phyloP scores from a whole-genome alignment of 768 basidiomycete genomes.

The Rhizopogon salebrosus region DNA sequence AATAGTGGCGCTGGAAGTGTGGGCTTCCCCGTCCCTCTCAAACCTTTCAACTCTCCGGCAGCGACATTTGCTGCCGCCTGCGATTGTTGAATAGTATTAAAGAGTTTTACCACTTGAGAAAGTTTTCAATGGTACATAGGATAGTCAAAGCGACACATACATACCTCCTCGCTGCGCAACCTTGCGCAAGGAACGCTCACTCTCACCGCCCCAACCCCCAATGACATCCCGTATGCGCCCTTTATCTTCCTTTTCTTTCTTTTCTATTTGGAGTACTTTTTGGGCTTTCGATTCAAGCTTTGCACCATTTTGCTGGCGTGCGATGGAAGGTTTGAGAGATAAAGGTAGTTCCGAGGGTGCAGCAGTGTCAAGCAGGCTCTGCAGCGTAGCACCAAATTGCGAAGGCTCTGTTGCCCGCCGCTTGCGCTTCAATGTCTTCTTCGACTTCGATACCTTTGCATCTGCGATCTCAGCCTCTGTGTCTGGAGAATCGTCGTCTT shows the following conservation, averaged over 20 bases:
- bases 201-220: conserved; percentile 86
- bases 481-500: conserved; percentile 27
- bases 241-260: conserved; percentile 69
- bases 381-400: conserved; percentile 70
- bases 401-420: conserved; percentile 70
- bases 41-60: conserved; percentile 53
- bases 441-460: conserved; percentile 58
- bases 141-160: conserved; percentile 11
- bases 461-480: conserved; percentile 63
- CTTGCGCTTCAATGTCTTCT: conserved; percentile 79
- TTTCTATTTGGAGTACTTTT: conserved; percentile 65
- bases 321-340: conserved; percentile 73
- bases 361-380: conserved; percentile 66
- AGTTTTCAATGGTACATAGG: background rate
- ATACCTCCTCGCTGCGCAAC: conserved; percentile 82
- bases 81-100: conserved; percentile 82
- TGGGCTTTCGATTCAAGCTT: conserved; percentile 70
- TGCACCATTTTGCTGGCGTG: conserved; percentile 65
- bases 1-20: conserved; percentile 62
- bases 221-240: conserved; percentile 65
- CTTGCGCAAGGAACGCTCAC: conserved; percentile 72
- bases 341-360: conserved; percentile 67
- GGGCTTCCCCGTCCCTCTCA: conserved; percentile 70
- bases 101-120: conserved; percentile 66
- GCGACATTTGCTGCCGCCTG: conserved; percentile 52